phyloP scores from a whole-genome alignment of 371 early-diverging fungal genomes.

The Mucor saturninus region DNA sequence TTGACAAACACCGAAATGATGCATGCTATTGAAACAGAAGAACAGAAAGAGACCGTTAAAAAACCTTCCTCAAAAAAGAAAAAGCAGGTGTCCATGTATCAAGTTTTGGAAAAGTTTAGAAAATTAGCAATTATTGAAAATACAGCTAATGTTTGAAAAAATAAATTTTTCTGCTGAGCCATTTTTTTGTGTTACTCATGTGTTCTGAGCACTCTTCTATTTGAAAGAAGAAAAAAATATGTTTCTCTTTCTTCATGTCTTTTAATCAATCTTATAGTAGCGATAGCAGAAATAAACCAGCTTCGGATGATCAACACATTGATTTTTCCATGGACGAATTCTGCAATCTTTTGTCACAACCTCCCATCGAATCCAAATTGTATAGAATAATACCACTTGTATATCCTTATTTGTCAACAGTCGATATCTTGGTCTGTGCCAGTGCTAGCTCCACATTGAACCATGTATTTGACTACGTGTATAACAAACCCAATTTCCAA shows the following conservation, averaged over 20 bases:
- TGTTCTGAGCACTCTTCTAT: background rate
- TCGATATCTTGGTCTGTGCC: constrained; percentile 2
- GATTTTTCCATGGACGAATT: no score
- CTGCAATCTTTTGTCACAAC: background rate
- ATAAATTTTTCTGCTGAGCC: background rate
- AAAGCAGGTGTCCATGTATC: constrained; percentile 32
- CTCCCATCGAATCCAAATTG: background rate
- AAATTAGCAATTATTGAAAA: constrained; percentile 26
- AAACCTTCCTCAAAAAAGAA: constrained; percentile 18
- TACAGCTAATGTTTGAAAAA: background rate
- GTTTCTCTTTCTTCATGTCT: background rate
- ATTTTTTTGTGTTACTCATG: constrained; percentile 1
- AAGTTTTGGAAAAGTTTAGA: constrained; percentile 31
- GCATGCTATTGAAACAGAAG: constrained; percentile 19
- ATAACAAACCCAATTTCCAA: constrained; percentile 14
- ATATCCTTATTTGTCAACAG: constrained; percentile 2
- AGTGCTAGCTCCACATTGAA: background rate
- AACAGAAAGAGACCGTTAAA: constrained; percentile 3
- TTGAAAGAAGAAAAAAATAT: no score
- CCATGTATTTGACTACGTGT: background rate
- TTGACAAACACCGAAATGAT: constrained; percentile 29
- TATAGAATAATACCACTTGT: constrained; percentile 1
- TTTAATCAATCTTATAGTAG: background rate
- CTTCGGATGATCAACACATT: no score
- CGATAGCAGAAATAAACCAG: background rate